Base-by-base conservation (phyloP, 768 basidiomycete genomes). In the Mycena albidolilacea region DNA sequence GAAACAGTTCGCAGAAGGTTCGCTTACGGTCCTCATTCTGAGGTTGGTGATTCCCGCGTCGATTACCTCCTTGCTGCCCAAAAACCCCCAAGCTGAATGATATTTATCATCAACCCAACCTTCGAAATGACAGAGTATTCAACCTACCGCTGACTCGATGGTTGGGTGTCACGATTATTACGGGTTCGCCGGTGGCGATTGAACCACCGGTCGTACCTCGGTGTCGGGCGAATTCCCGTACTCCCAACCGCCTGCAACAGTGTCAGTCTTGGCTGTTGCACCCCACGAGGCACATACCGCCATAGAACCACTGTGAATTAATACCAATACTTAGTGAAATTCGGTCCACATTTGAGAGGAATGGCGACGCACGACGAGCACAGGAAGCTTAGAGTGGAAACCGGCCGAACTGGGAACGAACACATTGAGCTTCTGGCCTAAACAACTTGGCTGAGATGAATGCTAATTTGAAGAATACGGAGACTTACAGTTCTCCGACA, bases 21-120 rank as follows among this genome's bases (percentile, higher is more conserved):
- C 3, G 83, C 83, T 77, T 73, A 87, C 86, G 87, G 76, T 91
- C 90, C 67, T 80, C 9, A 91, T 75, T 10, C 90, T 89, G 0
- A 87, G 79, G 77, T 91, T 91, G 37, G 80, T 83, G 12, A 84
- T 72, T 2, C 85, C 85, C 11, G 84, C 85, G 8, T 74, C 81
- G 52, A 82, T 80, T 10, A 84, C 80, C 71, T 87, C 82, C 54
- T 84, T 76, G 19, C 84, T 81, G 9, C 79, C 85, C n/a, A 87
- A 66, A 70, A 86, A 87, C 1, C 86, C 87, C 44, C 84, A 83
- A 0, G 82, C 83, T 82, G 52, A 35, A 11, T 30, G 23, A 30
- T 44, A 14, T 30, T 30, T 30, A 30, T 30, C n/a, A 9, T 39
- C 38, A 57, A 35, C 10, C 17, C 10, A 1, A 54, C 10, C 4